Percentiles rank a stretch among this genome's conserved stretches.
Evolutionary conservation across 1,284 basidiomycete genomes (phyloP).

Genomic region (Rhodotorula sp.): DNA sequence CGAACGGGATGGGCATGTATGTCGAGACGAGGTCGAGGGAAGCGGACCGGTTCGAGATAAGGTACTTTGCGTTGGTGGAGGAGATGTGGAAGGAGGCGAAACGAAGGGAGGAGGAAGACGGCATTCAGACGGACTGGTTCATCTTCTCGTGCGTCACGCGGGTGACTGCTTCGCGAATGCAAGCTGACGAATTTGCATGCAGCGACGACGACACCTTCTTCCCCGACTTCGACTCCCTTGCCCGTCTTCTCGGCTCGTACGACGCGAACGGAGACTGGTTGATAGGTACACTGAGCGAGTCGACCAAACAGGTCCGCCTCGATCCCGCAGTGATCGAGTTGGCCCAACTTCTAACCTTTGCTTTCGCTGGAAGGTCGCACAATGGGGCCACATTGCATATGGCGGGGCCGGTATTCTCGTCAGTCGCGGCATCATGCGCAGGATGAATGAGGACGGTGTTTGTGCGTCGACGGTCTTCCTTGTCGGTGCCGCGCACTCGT

Average conservation of each 20-base stretch:
- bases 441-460: constrained; percentile 38
- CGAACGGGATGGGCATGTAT: constrained; percentile 37
- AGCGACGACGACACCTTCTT: constrained; percentile 45
- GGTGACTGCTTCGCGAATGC: not conserved
- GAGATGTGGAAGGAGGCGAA: constrained; percentile 39
- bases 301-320: constrained; percentile 33
- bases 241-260: constrained; percentile 30
- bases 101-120: constrained; percentile 25
- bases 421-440: constrained; percentile 28
- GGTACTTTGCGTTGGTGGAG: constrained; percentile 40
- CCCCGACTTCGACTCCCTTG: constrained; percentile 37
- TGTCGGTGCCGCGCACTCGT: not conserved
- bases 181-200: not conserved
- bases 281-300: constrained; percentile 40
- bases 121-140: constrained; percentile 40
- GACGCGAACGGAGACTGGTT: constrained; percentile 25
- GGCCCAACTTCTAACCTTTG: not conserved
- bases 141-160: constrained; percentile 37
- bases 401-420: constrained; percentile 42
- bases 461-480: constrained; percentile 14
- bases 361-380: constrained; percentile 17
- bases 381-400: constrained; percentile 42
- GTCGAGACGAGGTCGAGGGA: constrained; percentile 33
- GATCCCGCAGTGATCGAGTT: no score
- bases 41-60: constrained; percentile 39